A percentile compares a stretch with the other conserved stretches of the same genome.
phyloP scores from a whole-genome alignment of 208 protist genomes.

The Leishmania major region DNA sequence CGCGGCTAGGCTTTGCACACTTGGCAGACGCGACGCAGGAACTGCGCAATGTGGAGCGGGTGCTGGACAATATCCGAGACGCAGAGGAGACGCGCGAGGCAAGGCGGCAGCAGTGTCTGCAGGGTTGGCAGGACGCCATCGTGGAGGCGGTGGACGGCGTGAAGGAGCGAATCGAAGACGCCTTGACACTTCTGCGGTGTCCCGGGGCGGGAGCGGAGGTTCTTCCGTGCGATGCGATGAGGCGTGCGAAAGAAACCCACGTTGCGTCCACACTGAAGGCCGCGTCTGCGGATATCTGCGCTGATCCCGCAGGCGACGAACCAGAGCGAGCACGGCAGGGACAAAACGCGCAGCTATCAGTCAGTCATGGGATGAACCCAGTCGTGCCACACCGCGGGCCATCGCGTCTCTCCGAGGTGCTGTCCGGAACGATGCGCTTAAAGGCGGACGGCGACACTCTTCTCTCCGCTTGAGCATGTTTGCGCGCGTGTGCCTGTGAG shows the following conservation, averaged over 20 bases:
- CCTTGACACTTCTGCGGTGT: neutral
- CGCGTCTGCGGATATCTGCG: neutral
- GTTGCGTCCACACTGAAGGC: neutral
- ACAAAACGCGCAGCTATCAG: neutral
- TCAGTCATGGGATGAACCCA: neutral
- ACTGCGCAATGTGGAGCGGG: constrained; percentile 47
- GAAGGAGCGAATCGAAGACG: constrained; percentile 4
- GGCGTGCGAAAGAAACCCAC: neutral
- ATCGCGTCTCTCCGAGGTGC: constrained; percentile 2
- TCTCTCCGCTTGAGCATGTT: neutral
- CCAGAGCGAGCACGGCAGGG: neutral
- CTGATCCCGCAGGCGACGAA: neutral
- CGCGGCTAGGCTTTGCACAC: constrained; percentile 9
- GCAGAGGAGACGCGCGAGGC: constrained; percentile 20
- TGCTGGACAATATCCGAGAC: constrained; percentile 51
- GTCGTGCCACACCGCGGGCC: neutral
- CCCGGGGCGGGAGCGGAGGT: neutral
- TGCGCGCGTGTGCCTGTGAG: neutral
- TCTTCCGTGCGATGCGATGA: neutral
- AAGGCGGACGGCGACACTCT: neutral
- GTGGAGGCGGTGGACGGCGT: constrained; percentile 19
- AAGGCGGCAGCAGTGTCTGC: constrained; percentile 22
- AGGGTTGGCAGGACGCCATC: constrained; percentile 36
- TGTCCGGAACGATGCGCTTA: neutral
- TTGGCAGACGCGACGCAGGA: constrained; percentile 33